These are phyloP conservation scores for Diophrys appendiculata DNA, from an alignment of 73 alveolate species.

Conservation along the genomic window DNA sequence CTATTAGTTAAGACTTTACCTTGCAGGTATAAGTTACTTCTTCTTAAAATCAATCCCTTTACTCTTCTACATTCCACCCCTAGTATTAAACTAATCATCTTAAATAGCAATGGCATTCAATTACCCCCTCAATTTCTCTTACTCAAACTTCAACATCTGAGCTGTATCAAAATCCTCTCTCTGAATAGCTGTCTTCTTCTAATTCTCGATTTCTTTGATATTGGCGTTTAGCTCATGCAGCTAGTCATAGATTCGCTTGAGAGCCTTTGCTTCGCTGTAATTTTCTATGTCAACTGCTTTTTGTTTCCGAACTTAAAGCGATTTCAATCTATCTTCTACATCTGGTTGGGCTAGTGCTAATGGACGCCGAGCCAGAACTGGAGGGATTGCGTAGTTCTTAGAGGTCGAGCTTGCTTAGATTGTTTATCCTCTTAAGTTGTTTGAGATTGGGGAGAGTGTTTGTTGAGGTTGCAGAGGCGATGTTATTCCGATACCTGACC, in stretches of 20 bases:
- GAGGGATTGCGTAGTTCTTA: neutral
- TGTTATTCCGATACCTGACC: neutral
- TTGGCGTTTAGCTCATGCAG: neutral
- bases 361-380: neutral
- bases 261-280: constrained; percentile 1
- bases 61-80: neutral
- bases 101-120: neutral
- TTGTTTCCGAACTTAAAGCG: neutral
- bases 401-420: neutral
- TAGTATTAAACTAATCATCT: neutral
- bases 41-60: neutral
- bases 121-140: neutral
- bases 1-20: neutral
- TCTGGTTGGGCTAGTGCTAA: neutral
- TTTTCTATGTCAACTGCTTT: neutral
- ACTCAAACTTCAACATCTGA: neutral
- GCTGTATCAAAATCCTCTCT: constrained; percentile 12
- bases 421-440: neutral
- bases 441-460: neutral
- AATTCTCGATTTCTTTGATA: neutral
- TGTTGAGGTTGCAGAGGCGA: neutral
- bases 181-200: constrained; percentile 2
- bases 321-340: neutral
- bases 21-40: neutral
- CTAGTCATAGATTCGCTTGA: neutral